These are phyloP conservation scores for Tausonia pullulans DNA, from an alignment of 1,284 basidiomycete genomes.

Conservation along the genomic window DNA sequence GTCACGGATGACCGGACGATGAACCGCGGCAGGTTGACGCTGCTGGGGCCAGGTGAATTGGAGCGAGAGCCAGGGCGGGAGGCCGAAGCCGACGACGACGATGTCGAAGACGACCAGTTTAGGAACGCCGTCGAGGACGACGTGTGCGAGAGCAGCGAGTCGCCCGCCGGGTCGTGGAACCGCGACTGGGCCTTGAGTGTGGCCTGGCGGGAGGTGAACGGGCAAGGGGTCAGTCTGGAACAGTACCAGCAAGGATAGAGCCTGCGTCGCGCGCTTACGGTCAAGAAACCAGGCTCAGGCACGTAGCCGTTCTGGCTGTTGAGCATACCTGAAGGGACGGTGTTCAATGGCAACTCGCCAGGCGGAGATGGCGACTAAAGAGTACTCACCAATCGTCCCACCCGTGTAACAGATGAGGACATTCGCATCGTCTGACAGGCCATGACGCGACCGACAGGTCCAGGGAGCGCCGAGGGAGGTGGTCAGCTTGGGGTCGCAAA, in stretches of 20 bases:
- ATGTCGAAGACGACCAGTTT: constrained; percentile 29
- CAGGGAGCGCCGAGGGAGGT: neutral
- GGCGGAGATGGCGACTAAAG: constrained; percentile 7
- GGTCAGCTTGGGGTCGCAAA: too few relatives aligned
- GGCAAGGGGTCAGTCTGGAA: neutral
- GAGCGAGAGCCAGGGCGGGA: neutral
- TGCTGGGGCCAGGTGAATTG: constrained; percentile 1
- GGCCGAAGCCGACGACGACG: constrained; percentile 3
- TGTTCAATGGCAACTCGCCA: neutral
- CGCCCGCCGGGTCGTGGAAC: constrained; percentile 72
- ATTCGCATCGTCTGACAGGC: constrained; percentile 6
- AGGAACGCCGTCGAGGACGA: constrained; percentile 28
- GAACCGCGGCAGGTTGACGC: constrained; percentile 18
- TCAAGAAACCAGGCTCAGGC: constrained; percentile 76
- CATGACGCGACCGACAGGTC: neutral
- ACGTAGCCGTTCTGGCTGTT: constrained; percentile 51
- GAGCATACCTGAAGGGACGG: neutral
- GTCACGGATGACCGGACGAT: constrained; percentile 24
- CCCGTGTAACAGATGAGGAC: constrained; percentile 16
- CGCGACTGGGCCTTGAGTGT: constrained; percentile 65
- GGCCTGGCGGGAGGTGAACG: constrained; percentile 28
- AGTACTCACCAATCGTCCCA: constrained; percentile 17
- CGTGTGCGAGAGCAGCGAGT: constrained; percentile 38
- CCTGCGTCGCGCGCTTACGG: constrained; percentile 31
- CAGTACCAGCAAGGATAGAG: neutral